A percentile compares a stretch with the other conserved stretches of the same genome.
Evolutionary conservation across 305 asterid species (phyloP).

Genomic region (Fraxinus sp.): DNA sequence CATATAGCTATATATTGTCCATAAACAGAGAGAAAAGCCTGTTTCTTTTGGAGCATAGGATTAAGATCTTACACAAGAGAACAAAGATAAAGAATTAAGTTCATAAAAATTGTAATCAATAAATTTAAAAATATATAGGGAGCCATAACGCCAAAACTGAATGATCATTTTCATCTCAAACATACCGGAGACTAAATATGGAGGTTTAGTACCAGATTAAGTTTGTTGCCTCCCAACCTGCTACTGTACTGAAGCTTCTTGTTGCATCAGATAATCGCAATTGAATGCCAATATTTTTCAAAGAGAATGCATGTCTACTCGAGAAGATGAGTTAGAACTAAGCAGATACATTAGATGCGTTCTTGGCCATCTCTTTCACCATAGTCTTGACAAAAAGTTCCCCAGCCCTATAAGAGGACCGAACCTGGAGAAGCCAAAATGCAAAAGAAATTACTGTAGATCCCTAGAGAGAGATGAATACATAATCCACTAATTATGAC

Average conservation of each 20-base stretch:
- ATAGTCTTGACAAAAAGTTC: constrained; percentile 87
- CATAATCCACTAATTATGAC: not conserved
- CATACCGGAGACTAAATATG: not conserved
- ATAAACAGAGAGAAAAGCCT: not conserved
- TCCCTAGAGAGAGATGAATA: not conserved
- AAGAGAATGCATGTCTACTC: not conserved
- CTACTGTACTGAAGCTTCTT: not conserved
- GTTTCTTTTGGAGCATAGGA: not conserved
- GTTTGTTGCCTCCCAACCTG: not conserved
- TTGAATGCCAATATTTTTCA: not conserved
- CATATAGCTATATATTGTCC: not conserved
- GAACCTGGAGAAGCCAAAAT: constrained; percentile 55
- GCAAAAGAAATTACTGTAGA: not conserved
- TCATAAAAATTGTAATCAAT: not conserved
- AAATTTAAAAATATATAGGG: not conserved
- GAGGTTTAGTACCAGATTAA: not conserved
- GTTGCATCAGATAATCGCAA: not conserved
- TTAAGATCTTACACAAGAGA: not conserved
- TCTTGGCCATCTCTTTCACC: constrained; percentile 63
- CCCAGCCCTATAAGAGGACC: constrained; percentile 97
- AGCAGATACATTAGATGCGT: constrained; percentile 9
- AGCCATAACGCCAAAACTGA: not conserved
- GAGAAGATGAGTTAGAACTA: not conserved
- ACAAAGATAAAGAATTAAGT: not conserved
- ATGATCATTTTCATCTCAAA: not conserved